Conservation (phyloP, 2,329 filamentous ascomycete genomes). For the Geosmithia flava region DNA sequence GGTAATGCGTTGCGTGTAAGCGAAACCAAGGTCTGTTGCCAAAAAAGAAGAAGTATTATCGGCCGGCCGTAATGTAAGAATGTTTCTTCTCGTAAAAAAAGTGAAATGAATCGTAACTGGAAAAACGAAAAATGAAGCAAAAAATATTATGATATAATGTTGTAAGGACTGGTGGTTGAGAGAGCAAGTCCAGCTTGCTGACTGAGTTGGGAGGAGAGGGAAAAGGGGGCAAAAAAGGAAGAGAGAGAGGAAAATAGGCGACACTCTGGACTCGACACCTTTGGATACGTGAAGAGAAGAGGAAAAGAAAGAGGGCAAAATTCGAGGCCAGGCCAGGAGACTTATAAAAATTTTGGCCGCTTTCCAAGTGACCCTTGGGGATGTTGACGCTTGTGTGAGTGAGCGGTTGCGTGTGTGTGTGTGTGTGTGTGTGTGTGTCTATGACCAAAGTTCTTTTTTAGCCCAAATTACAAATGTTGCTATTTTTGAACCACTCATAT, state of each 20-base stretch:
- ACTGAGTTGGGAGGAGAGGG: neutral
- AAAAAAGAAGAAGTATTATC: neutral
- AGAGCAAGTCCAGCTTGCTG: constrained; percentile 51
- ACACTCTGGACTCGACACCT: constrained; percentile 34
- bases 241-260: constrained; percentile 17
- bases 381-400: no score
- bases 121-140: constrained; percentile 2
- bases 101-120: no score
- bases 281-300: constrained; percentile 20
- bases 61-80: constrained; percentile 5
- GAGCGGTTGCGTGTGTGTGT: no score
- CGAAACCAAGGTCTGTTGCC: neutral
- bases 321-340: constrained; percentile 29
- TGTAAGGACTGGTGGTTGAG: constrained; percentile 26
- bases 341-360: constrained; percentile 48
- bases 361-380: constrained; percentile 20
- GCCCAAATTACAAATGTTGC: constrained; percentile 5
- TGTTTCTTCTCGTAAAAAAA: neutral
- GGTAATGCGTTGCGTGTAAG: neutral
- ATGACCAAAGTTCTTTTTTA: neutral
- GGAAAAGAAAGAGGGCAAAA: constrained; percentile 28
- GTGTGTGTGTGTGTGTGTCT: no score
- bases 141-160: constrained; percentile 24
- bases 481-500: constrained; percentile 6
- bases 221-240: constrained; percentile 18